Conservation (phyloP, 108 stramenopile genomes). For the Cafeteria roenbergensis region DNA sequence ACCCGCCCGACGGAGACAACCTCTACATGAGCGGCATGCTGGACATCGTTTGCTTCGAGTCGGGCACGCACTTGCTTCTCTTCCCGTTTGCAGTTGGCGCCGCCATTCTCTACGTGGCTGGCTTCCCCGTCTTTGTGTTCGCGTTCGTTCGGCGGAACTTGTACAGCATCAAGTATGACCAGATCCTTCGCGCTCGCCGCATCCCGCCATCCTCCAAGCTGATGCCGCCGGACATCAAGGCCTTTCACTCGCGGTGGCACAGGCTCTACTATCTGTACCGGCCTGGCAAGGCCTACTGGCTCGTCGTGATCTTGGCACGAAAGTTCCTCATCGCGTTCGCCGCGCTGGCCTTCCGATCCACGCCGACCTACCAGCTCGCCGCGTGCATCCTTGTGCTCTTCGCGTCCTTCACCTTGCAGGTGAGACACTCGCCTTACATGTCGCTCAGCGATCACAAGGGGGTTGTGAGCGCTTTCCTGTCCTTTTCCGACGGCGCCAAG, state of each 20-base stretch:
- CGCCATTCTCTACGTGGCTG: neutral
- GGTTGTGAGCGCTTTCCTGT: too few species aligned
- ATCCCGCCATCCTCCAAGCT: slow-evolving; percentile 2
- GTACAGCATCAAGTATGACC: slow-evolving; percentile 10
- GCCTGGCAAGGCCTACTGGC: slow-evolving; percentile 7
- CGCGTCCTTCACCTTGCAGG: neutral
- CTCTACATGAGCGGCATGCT: neutral
- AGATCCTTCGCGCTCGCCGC: slow-evolving; percentile 7
- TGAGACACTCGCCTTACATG: slow-evolving; percentile 7
- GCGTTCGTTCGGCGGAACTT: neutral
- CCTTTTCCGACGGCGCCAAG: too few species aligned
- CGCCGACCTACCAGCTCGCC: slow-evolving; percentile 3
- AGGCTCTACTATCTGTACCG: slow-evolving; percentile 9
- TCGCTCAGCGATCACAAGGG: neutral
- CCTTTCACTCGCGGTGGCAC: neutral
- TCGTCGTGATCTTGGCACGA: slow-evolving; percentile 2
- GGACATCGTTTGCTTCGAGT: neutral
- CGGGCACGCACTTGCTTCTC: neutral
- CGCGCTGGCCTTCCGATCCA: neutral
- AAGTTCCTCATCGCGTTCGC: slow-evolving; percentile 5
- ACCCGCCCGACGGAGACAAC: neutral
- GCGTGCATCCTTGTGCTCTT: neutral
- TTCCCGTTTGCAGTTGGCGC: neutral
- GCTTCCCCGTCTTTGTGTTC: neutral
- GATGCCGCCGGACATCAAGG: neutral